phyloP scores from a whole-genome alignment of 2,329 filamentous ascomycete genomes.

The Fusarium pseudoanthophilum region DNA sequence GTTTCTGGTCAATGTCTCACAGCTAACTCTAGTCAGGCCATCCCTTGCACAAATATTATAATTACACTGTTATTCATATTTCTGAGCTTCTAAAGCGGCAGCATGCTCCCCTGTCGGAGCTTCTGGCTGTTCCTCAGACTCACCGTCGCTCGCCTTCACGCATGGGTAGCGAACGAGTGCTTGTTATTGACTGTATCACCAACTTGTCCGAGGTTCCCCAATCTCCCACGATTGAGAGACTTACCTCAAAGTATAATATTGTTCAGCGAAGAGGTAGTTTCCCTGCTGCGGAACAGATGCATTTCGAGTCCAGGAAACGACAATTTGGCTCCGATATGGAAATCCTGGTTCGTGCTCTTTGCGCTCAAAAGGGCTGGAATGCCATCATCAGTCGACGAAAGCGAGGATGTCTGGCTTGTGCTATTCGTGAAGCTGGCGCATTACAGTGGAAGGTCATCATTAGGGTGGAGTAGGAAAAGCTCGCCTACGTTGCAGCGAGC shows the following conservation, averaged over 20 bases:
- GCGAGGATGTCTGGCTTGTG: conserved; percentile 77
- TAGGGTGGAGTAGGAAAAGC: conserved; percentile 59
- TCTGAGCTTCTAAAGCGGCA: conserved; percentile 64
- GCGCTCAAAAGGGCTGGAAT: conserved; percentile 79
- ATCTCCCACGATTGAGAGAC: conserved; percentile 58
- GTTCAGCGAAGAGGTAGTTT: conserved; percentile 52
- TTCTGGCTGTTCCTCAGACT: conserved; percentile 53
- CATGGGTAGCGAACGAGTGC: conserved; percentile 53
- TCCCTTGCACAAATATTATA: conserved; percentile 71
- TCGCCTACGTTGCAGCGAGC: background rate
- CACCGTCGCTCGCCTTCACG: conserved; percentile 43
- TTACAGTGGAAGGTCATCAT: conserved; percentile 76
- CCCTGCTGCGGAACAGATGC: conserved; percentile 62
- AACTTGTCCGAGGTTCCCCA: conserved; percentile 59
- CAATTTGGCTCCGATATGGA: conserved; percentile 74
- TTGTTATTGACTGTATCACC: conserved; percentile 73
- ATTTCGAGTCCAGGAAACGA: conserved; percentile 65
- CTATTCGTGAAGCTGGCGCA: conserved; percentile 78
- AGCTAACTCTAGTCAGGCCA: conserved; percentile 58
- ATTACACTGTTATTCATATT: conserved; percentile 69
- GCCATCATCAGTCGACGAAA: conserved; percentile 75
- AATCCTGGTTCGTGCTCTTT: conserved; percentile 76
- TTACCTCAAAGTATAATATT: conserved; percentile 47
- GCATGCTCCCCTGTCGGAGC: conserved; percentile 58
- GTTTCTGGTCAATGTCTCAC: background rate